Conservation (phyloP, 2,329 filamentous ascomycete genomes). For the Elsinoe arachidis region DNA sequence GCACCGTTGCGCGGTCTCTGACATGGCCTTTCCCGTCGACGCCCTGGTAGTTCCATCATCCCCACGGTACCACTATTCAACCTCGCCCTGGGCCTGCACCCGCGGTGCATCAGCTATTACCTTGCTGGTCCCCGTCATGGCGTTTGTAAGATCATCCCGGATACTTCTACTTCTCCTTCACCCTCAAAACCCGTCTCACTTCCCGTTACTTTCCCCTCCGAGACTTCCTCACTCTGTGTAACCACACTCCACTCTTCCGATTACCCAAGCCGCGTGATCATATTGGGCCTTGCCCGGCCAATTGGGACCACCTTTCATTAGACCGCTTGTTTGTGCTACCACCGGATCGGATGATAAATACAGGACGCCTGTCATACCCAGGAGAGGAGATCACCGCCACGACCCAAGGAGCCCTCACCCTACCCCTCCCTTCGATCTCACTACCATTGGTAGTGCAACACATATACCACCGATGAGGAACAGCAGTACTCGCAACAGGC, state of each 20-base stretch:
- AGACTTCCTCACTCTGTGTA: background rate
- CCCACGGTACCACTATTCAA: constrained; percentile 7
- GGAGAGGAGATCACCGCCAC: constrained; percentile 2
- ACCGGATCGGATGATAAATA: constrained; percentile 10
- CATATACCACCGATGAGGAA: constrained; percentile 1
- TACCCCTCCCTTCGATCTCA: background rate
- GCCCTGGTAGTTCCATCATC: background rate
- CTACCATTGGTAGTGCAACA: background rate
- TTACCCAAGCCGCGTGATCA: background rate
- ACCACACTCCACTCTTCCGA: background rate
- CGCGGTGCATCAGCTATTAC: constrained; percentile 6
- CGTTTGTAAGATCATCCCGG: constrained; percentile 6
- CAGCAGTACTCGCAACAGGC: background rate
- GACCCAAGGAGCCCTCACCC: background rate
- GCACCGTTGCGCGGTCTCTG: constrained; percentile 3
- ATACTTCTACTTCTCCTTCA: background rate
- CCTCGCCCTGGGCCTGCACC: background rate
- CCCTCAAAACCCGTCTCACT: background rate
- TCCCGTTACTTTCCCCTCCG: background rate
- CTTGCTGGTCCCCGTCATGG: constrained; percentile 2
- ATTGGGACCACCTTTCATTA: background rate
- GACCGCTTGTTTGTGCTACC: constrained; percentile 8
- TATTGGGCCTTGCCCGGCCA: background rate
- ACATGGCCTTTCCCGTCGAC: constrained; percentile 8
- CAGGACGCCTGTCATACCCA: background rate